Evolutionary conservation across 2,329 filamentous ascomycete species (phyloP).

Genomic region (Beauveria varroae): DNA sequence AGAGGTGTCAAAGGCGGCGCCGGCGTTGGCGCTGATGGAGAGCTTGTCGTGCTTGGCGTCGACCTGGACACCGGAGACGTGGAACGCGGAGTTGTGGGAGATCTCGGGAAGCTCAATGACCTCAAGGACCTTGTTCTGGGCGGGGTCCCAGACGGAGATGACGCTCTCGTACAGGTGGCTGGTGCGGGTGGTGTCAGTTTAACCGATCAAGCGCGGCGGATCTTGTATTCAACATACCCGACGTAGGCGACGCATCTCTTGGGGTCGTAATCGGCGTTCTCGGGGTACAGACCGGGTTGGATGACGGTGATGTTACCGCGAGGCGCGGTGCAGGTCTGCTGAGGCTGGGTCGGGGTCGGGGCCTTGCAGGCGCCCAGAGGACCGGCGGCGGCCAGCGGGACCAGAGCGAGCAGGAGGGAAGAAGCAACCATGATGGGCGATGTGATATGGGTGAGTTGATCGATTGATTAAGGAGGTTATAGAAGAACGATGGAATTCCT

Average conservation of each 20-base stretch:
- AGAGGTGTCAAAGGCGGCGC: constrained; percentile 25
- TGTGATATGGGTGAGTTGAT: not conserved
- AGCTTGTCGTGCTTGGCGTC: constrained; percentile 23
- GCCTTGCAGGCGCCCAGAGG: not conserved
- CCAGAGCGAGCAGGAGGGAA: not conserved
- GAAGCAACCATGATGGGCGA: not conserved
- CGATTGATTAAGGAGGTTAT: not conserved
- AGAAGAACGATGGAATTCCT: not conserved
- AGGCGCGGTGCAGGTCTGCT: not conserved
- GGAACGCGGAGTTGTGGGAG: constrained; percentile 15
- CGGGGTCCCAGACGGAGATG: not conserved
- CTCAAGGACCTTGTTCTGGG: constrained; percentile 13
- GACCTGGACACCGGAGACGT: constrained; percentile 27
- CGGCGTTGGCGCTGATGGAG: constrained; percentile 29
- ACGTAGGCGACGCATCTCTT: constrained; percentile 16
- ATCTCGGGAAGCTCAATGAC: constrained; percentile 22
- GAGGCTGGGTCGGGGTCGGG: not conserved
- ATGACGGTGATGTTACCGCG: constrained; percentile 8
- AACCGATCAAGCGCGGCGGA: not conserved
- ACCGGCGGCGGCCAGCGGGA: not conserved
- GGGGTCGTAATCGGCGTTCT: constrained; percentile 17
- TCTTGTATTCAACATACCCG: constrained; percentile 15
- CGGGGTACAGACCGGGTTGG: constrained; percentile 16
- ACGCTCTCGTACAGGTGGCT: not conserved
- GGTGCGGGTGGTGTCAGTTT: not conserved